Conservation (phyloP, 2,329 filamentous ascomycete genomes). For the Nothophaeocryptopus gaeumannii region DNA sequence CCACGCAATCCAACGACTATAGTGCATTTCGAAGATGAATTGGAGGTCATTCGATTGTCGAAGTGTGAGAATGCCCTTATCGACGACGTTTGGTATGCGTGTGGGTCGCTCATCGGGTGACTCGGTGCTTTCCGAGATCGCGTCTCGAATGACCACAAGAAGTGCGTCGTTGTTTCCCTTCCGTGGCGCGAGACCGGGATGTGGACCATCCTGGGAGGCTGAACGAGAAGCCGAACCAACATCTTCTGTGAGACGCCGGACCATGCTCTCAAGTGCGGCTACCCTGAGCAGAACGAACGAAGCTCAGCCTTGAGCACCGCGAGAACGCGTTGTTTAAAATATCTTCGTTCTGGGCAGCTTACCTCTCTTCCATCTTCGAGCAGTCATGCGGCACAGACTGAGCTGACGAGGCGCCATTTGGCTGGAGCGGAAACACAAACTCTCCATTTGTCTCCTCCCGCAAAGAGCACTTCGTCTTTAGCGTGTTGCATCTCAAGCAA, state of each 20-base stretch:
- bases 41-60: conserved; percentile 3
- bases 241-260: background rate
- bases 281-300: background rate
- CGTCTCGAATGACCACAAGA: conserved; percentile 8
- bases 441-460: background rate
- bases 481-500: conserved; percentile 2
- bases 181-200: background rate
- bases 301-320: background rate
- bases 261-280: background rate
- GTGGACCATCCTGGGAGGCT: background rate
- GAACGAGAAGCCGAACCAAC: background rate
- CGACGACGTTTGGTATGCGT: background rate
- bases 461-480: background rate
- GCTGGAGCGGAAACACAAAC: background rate
- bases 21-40: conserved; percentile 1
- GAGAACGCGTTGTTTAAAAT: too few species aligned
- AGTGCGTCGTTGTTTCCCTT: background rate
- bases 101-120: background rate
- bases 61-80: conserved; percentile 2
- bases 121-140: conserved; percentile 1
- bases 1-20: conserved; percentile 8
- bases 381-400: background rate
- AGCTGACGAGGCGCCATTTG: background rate
- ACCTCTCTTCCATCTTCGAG: background rate
- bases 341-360: too few species aligned